Base-by-base conservation (phyloP, 495 filamentous ascomycete genomes). In the Halenospora varia region DNA sequence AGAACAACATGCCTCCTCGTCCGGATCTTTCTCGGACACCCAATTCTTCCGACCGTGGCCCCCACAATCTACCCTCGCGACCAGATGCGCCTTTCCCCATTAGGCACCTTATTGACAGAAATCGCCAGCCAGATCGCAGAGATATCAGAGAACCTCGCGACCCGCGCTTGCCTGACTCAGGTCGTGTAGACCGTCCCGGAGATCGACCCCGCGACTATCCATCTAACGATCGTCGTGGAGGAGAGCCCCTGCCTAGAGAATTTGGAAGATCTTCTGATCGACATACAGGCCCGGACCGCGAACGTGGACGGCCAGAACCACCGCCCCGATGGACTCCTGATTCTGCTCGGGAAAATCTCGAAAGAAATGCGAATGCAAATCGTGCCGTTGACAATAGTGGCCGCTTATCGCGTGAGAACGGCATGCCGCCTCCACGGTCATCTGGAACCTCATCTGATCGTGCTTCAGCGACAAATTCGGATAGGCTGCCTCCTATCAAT, bases 381-480 rank as follows among this genome's bases (percentile, higher is more conserved):
- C 56, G 65, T 35, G n/a, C 25, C 24, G 19, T 19, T 39, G 62
- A 68, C 13, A 51, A 20, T 2, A 56, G 18, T 47, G 49, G 62
- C 19, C 65, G 62, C 10, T 23, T 61, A 1, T 61, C 58, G 49
- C 54, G 62, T 15, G 65, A 63, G 11, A 39, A 15, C 26, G 42
- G 11, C n/a, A 63, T 62, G 54, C 56, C 60, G 18, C 50, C 66
- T 1, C 71, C 71, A 56, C 75, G 73, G 35, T 71, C 71, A 20
- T 63, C 68, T 15, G 71, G 73, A 66, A 8, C 66, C 71, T 19
- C 68, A 71, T 15, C 72, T 71, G 42, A 72, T 57, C 29, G 53
- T n/a, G 64, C 58, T 20, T 58, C 56, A 46, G 29, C 54, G 9
- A 50, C 44, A 9, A 61, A 62, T 50, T 24, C 53, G 9, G 66